Conservation (phyloP, 202 grass and related monocot species). For the Musa balbisiana region DNA sequence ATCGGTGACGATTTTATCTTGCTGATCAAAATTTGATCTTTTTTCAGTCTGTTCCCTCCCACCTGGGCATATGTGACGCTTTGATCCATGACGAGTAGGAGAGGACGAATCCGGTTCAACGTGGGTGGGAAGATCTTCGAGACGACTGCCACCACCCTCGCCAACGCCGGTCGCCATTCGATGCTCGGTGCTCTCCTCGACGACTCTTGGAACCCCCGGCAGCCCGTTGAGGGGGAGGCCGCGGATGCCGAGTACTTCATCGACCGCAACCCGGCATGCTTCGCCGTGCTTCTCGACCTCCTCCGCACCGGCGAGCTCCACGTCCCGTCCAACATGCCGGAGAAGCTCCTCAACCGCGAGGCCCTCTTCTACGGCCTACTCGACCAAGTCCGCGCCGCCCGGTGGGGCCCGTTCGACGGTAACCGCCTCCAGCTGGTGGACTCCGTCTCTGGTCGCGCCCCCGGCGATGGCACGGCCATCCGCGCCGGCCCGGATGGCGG, state of each 20-base stretch:
- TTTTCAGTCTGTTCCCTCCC: background rate
- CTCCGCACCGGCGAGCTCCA: conserved; percentile 81
- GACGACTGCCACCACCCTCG: conserved; percentile 80
- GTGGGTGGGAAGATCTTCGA: conserved; percentile 90
- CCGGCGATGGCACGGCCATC: conserved; percentile 72
- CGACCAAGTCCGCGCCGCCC: conserved; percentile 55
- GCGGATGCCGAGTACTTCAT: conserved; percentile 57
- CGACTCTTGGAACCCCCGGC: conserved; percentile 56
- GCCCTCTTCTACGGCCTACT: conserved; percentile 86
- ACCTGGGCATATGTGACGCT: no score
- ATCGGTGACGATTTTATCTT: conserved; percentile 1
- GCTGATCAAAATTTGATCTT: background rate
- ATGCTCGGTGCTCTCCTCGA: conserved; percentile 96
- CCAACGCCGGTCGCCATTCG: conserved; percentile 80
- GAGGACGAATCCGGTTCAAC: conserved; percentile 79
- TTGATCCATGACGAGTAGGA: conserved; percentile 21
- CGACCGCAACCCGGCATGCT: conserved; percentile 86
- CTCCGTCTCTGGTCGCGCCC: conserved; percentile 44
- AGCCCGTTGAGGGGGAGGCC: background rate
- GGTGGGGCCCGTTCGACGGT: conserved; percentile 64
- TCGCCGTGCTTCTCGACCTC: conserved; percentile 80
- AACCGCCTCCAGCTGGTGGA: conserved; percentile 38
- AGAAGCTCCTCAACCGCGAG: conserved; percentile 76
- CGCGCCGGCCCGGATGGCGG: conserved; percentile 70
- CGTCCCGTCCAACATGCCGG: conserved; percentile 53